Percentiles rank a stretch among this genome's conserved stretches.
These are phyloP conservation scores for Hura crepitans DNA, from an alignment of 441 rosid species.

Conservation along the genomic window DNA sequence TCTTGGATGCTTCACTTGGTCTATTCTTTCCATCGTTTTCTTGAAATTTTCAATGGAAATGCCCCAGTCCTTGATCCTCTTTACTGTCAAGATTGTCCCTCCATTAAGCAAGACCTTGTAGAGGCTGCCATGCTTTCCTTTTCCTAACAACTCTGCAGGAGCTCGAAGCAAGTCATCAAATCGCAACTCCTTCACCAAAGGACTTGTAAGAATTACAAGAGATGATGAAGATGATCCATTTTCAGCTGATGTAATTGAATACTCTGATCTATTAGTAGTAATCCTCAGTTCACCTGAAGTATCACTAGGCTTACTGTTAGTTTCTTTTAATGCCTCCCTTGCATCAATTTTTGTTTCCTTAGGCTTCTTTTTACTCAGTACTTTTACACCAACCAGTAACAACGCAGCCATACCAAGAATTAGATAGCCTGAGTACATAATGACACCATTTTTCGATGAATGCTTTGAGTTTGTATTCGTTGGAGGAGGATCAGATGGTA, in stretches of 20 bases:
- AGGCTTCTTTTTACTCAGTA: constrained; percentile 27
- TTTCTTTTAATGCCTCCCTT: constrained; percentile 11
- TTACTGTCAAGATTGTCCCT: constrained; percentile 41
- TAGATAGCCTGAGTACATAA: constrained; percentile 48
- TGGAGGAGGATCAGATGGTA: constrained; percentile 31
- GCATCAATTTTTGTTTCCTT: constrained; percentile 14
- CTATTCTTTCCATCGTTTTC: constrained; percentile 42
- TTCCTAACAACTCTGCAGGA: constrained; percentile 56
- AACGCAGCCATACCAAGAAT: constrained; percentile 32
- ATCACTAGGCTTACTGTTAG: constrained; percentile 19
- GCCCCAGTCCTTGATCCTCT: constrained; percentile 43
- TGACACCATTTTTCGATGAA: constrained; percentile 25
- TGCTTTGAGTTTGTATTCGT: constrained; percentile 17
- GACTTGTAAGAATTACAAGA: constrained; percentile 40
- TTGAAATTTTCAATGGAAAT: constrained; percentile 40
- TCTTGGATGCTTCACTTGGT: constrained; percentile 42
- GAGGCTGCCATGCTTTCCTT: constrained; percentile 55
- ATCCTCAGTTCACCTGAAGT: constrained; percentile 29
- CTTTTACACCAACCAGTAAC: constrained; percentile 26
- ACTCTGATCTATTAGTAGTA: constrained; percentile 36
- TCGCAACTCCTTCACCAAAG: constrained; percentile 34
- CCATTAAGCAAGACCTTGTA: constrained; percentile 44
- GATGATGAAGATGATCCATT: constrained; percentile 34
- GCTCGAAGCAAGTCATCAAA: constrained; percentile 59
- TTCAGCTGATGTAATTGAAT: constrained; percentile 44